phyloP scores from a whole-genome alignment of 257 asterid genomes.

The Gynochthodes officinalis region DNA sequence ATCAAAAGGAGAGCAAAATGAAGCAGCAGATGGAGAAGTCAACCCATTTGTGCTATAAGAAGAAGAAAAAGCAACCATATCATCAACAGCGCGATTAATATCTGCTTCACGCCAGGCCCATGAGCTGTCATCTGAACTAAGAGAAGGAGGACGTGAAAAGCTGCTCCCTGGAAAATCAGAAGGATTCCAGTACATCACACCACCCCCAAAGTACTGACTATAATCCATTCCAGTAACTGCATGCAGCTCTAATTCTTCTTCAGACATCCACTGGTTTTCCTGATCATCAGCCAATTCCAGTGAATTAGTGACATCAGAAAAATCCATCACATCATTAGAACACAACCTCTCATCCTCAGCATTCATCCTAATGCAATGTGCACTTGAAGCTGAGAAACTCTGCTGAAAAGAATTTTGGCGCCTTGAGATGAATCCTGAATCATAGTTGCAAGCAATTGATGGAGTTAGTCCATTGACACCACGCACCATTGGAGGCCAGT shows the following conservation, averaged over 20 bases:
- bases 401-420: conserved; percentile 72
- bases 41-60: conserved; percentile 96
- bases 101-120: conserved; percentile 99
- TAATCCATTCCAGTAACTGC: conserved; percentile 79
- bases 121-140: conserved; percentile 97
- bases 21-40: conserved; percentile 93
- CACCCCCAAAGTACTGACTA: conserved; percentile 93
- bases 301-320: conserved; percentile 53
- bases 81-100: conserved; percentile 92
- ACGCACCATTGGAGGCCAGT: conserved; percentile 83
- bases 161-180: conserved; percentile 80
- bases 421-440: conserved; percentile 81
- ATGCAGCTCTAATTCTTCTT: conserved; percentile 88
- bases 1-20: conserved; percentile 94
- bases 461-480: conserved; percentile 66
- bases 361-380: conserved; percentile 51
- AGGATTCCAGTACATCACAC: conserved; percentile 98
- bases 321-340: conserved; percentile 64
- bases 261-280: conserved; percentile 88
- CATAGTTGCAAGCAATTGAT: conserved; percentile 76
- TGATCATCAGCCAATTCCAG: conserved; percentile 79
- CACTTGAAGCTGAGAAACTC: conserved; percentile 47
- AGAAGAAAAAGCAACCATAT: conserved; percentile 98
- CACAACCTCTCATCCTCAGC: conserved; percentile 79
- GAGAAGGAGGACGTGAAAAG: conserved; percentile 98